phyloP scores from a whole-genome alignment of 371 early-diverging fungal genomes.

The Parasitella parasitica region DNA sequence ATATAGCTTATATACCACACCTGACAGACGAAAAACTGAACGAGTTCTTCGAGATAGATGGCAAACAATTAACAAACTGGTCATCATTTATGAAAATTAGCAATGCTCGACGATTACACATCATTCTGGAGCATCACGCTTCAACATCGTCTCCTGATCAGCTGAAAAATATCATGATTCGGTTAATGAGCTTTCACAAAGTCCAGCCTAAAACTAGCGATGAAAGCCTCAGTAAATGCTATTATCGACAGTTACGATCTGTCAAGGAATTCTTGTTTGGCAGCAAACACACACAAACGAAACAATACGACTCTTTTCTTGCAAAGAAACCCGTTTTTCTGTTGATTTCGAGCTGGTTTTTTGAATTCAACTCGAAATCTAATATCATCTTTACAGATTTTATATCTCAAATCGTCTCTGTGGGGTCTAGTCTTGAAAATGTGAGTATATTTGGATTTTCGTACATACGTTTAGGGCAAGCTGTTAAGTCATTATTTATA shows the following conservation, averaged over 20 bases:
- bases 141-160: background rate
- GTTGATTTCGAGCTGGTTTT: slow-evolving; percentile 11
- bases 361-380: slow-evolving; percentile 4
- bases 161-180: background rate
- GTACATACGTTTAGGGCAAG: background rate
- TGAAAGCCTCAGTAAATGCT: background rate
- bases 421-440: background rate
- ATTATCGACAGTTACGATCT: background rate
- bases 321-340: background rate
- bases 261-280: background rate
- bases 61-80: background rate
- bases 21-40: background rate
- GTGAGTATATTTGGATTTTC: background rate
- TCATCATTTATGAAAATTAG: background rate
- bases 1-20: slow-evolving; percentile 3
- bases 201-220: background rate
- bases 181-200: background rate
- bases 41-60: background rate
- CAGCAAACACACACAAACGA: background rate
- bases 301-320: background rate
- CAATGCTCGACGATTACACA: background rate
- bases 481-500: background rate
- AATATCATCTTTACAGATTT: background rate
- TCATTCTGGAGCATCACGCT: background rate
- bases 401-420: background rate